These are phyloP conservation scores for Podaxis pistillaris DNA, from an alignment of 768 basidiomycete species.

Conservation along the genomic window DNA sequence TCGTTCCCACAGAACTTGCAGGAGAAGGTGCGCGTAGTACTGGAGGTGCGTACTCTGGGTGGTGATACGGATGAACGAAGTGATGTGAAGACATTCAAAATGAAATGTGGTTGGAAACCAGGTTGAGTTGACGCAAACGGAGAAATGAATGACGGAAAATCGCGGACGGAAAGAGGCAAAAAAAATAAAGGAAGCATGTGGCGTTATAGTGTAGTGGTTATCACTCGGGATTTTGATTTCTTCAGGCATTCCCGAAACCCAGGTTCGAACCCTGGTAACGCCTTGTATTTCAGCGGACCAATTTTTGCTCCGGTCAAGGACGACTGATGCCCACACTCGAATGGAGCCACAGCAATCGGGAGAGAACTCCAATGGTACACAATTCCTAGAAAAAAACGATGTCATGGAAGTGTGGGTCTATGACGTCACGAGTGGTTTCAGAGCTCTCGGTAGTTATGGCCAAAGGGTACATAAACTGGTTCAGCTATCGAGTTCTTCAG, in stretches of 20 bases:
- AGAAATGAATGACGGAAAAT: neutral
- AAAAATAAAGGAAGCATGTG: neutral
- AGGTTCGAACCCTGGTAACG: conserved; percentile 22
- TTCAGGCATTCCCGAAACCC: conserved; percentile 18
- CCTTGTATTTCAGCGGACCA: neutral
- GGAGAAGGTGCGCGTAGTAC: conserved; percentile 50
- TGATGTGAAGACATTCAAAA: conserved; percentile 9
- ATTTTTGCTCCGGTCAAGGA: neutral
- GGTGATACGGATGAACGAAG: conserved; percentile 22
- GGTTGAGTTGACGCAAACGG: neutral
- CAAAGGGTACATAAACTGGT: neutral
- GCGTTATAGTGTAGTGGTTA: conserved; percentile 23
- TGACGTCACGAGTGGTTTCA: neutral
- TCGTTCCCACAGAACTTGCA: conserved; percentile 50
- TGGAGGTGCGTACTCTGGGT: conserved; percentile 47
- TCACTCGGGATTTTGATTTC: conserved; percentile 22
- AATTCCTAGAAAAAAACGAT: neutral
- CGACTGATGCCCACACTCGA: neutral
- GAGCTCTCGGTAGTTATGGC: neutral
- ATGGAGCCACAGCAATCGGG: neutral
- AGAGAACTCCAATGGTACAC: neutral
- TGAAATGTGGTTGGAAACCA: neutral
- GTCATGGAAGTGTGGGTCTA: neutral
- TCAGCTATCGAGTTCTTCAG: neutral
- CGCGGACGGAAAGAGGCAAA: neutral